Conservation (phyloP, 2,329 filamentous ascomycete genomes). For the Escovopsis sp. region DNA sequence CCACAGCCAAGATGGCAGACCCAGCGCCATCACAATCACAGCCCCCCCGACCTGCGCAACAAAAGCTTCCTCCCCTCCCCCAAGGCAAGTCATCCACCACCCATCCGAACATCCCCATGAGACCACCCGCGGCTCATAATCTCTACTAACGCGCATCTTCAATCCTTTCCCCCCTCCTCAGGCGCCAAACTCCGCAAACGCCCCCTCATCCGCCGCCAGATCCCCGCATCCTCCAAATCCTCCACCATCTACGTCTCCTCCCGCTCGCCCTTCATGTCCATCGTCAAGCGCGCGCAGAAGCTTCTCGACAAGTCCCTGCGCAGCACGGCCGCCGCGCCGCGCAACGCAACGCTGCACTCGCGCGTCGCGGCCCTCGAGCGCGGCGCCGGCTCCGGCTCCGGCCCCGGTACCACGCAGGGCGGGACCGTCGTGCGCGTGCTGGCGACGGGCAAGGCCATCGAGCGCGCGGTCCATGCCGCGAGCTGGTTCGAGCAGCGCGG, state of each 20-base stretch:
- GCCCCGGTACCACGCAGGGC: background rate
- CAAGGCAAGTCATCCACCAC: constrained; percentile 12
- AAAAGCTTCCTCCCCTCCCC: constrained; percentile 22
- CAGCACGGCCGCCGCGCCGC: constrained; percentile 29
- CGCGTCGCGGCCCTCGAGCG: constrained; percentile 29
- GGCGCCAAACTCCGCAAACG: constrained; percentile 36
- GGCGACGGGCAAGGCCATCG: constrained; percentile 52
- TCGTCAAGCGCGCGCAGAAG: constrained; percentile 49
- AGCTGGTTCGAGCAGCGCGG: constrained; percentile 47
- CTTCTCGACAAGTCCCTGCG: constrained; percentile 40
- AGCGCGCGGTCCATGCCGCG: constrained; percentile 46
- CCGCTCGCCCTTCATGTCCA: constrained; percentile 51
- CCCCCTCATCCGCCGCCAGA: constrained; percentile 26
- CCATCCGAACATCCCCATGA: background rate
- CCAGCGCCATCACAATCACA: constrained; percentile 8
- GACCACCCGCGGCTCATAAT: constrained; percentile 1
- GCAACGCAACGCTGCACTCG: constrained; percentile 29
- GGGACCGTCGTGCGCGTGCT: constrained; percentile 38
- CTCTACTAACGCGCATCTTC: background rate
- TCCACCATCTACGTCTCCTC: constrained; percentile 49
- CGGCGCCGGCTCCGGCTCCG: constrained; percentile 10
- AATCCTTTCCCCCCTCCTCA: constrained; percentile 9
- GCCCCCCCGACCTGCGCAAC: constrained; percentile 9
- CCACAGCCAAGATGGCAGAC: constrained; percentile 10
- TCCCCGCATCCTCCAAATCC: constrained; percentile 27